Base-by-base conservation (phyloP, 306 rosid genomes). In the Luffa acutangula region DNA sequence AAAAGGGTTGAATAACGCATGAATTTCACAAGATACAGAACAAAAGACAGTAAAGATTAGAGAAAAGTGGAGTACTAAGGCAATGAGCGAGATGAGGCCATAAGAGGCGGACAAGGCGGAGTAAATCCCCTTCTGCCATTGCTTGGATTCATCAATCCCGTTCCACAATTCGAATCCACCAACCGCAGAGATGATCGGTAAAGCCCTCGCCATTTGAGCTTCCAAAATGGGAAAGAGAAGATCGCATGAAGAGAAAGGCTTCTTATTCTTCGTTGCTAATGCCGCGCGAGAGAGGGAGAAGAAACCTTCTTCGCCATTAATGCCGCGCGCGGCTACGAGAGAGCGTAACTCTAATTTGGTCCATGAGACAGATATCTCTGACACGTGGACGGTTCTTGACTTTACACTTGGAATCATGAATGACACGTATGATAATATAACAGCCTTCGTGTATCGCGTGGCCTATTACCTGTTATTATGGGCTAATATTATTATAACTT, bases 61-160 rank as follows among this genome's bases (percentile, higher is more conserved):
- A 62, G 39, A 63, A 20, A 9, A 83, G 70, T 77, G 3, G 1
- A 83, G 75, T 41, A 92, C 93, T 84, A 92, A 82, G 39, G 95
- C 88, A 78, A 86, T 77, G 46, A 89, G 53, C 34, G 97, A 92
- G 58, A 92, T 86, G 11, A 76, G 71, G 37, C 84, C 90, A 84
- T 86, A 90, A 79, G 89, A 82, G 11, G 75, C 89, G 49, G 86
- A 86, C 0, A 90, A 76, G 37, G 85, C 59, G 81, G 42, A 79
- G 82, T 87, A 90, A 83, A 84, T 65, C 73, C 82, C 72, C 41
- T 58, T 78, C 54, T 85, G 84, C 86, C 83, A 82, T 77, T 84
- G 79, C 69, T 85, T 60, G 0, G 84, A 85, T 17, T 78, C 81
- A 58, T 78, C 79, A 49, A 84, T 82, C 54, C 82, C 57, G 37